phyloP scores from a whole-genome alignment of 331 rosid genomes.

The Acacia pycnantha region DNA sequence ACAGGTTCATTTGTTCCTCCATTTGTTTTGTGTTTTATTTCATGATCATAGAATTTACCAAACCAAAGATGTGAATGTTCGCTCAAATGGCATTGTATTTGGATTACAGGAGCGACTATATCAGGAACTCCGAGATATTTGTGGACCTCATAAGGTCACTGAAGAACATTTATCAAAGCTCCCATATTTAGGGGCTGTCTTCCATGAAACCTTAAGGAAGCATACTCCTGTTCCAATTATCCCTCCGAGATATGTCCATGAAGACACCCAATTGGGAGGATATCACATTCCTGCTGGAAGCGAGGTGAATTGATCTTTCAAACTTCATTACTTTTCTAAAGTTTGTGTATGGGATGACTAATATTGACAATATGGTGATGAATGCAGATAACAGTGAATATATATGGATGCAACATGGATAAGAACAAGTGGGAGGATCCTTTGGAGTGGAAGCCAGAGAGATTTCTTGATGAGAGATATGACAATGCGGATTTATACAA shows the following conservation, averaged over 20 bases:
- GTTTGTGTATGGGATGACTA: not conserved
- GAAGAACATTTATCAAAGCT: slow-evolving; percentile 66
- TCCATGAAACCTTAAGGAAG: slow-evolving; percentile 84
- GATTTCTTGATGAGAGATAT: slow-evolving; percentile 65
- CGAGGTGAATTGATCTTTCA: slow-evolving; percentile 47
- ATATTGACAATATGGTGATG: not conserved
- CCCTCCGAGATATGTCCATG: slow-evolving; percentile 73
- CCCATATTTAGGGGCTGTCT: slow-evolving; percentile 76
- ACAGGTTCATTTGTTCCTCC: slow-evolving; percentile 51
- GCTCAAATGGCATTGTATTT: not conserved
- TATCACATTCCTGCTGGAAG: slow-evolving; percentile 80
- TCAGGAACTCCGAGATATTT: slow-evolving; percentile 47
- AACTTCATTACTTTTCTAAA: not conserved
- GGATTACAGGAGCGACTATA: slow-evolving; percentile 57
- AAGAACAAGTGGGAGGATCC: slow-evolving; percentile 66
- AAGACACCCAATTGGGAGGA: slow-evolving; percentile 83
- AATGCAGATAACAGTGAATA: slow-evolving; percentile 78
- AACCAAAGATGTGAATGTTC: not conserved
- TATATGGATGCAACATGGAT: slow-evolving; percentile 92
- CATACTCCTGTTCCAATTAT: slow-evolving; percentile 73
- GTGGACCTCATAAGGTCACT: slow-evolving; percentile 52
- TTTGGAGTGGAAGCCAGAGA: slow-evolving; percentile 73
- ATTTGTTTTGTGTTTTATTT: not conserved
- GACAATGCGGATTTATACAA: slow-evolving; percentile 68
- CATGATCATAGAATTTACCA: not conserved